These are phyloP conservation scores for Postia placenta DNA, from an alignment of 768 basidiomycete genomes.

Conservation along the genomic window DNA sequence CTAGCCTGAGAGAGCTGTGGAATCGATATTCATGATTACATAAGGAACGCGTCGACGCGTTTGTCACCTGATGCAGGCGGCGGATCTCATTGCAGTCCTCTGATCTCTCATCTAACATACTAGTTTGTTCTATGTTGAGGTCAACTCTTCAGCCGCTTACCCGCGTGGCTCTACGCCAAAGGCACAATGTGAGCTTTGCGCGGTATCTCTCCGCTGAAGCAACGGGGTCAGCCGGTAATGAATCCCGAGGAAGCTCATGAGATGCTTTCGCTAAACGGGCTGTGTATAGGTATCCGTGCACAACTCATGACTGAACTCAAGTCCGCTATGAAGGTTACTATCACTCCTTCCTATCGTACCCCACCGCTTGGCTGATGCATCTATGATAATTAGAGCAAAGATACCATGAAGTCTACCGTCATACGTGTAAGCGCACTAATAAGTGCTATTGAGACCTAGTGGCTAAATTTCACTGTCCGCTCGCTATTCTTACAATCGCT, in stretches of 20 bases:
- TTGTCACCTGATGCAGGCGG: background rate
- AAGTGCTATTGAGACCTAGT: background rate
- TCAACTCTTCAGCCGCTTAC: background rate
- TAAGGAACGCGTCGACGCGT: no score
- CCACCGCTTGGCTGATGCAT: background rate
- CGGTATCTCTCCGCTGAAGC: background rate
- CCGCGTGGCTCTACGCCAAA: background rate
- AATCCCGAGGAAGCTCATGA: background rate
- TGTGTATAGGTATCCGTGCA: conserved; percentile 53
- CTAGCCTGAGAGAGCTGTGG: no score
- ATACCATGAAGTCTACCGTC: conserved; percentile 49
- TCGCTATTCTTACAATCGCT: background rate
- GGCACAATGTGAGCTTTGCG: background rate
- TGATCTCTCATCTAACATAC: background rate
- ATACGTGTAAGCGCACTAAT: conserved; percentile 32
- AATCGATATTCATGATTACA: no score
- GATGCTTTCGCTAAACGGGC: no score
- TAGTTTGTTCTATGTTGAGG: background rate
- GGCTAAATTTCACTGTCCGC: no score
- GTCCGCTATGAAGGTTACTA: conserved; percentile 56
- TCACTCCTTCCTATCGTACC: conserved; percentile 1
- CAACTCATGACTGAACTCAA: conserved; percentile 52
- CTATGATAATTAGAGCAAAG: conserved; percentile 42
- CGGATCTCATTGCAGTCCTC: background rate
- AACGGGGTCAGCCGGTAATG: background rate